Evolutionary conservation across 139 green algal species (phyloP), one percentile per base, ranked within the genome.

Genomic region (Coccomyxa sp.): DNA sequence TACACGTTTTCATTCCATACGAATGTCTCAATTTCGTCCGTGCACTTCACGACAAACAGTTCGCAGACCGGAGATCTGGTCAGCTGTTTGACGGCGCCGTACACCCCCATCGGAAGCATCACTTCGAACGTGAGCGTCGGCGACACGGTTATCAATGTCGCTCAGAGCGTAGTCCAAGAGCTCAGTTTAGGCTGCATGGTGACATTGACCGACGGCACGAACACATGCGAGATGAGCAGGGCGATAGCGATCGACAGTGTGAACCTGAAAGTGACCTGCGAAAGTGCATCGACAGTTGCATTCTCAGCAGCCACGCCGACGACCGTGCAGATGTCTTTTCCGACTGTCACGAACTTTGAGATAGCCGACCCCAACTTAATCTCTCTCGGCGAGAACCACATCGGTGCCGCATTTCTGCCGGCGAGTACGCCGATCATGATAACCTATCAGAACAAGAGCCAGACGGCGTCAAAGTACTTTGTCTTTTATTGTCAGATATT

Each of bases 391-490:
- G 44, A 58, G 44, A 58, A 58, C 14, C 44, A 58, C 44, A 58
- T 58, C 44, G 44, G 44, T 58, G 44, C 44, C 44, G 44, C 44
- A 58, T 58, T 58, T 58, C 14, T 58, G 44, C 44, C 44, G 44
- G 44, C 44, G 44, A 58, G 12, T 58, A 58, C 44, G 44, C 44
- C 44, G 44, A 58, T 58, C 44, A 58, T 58, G 44, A 58, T 58
- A 10, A 58, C 44, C 44, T 58, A 58, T 58, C 44, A 58, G 44
- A 58, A 58, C 44, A 58, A 58, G 44, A 58, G 44, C 44, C 44
- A 58, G 44, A 58, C 44, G 44, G 44, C 44, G 44, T 58, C 44
- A 58, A 58, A 58, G 44, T 58, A 58, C 44, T 58, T 58, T 58
- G 44, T 58, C 10, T 58, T 58, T 58, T 58, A 27, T 58, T 58